A percentile compares a stretch with the other conserved stretches of the same genome.
Evolutionary conservation across 805 yeast genomes (phyloP).

Genomic region (Peterozyma toletana): DNA sequence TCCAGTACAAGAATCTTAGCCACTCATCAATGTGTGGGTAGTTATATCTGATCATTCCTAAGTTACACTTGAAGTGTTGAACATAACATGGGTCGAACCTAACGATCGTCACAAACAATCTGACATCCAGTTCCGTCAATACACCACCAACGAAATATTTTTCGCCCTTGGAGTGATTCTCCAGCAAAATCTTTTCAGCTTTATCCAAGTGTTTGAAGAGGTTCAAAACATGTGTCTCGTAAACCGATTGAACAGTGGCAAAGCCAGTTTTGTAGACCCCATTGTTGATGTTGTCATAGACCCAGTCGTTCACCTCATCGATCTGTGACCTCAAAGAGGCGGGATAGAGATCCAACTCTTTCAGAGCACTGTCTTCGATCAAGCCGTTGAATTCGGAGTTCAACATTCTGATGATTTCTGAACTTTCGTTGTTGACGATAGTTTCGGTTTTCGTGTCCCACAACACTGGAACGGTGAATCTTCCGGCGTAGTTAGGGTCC

Average conservation of each 20-base stretch:
- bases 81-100: slow-evolving; percentile 92
- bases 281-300: slow-evolving; percentile 79
- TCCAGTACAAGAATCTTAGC: slow-evolving; percentile 83
- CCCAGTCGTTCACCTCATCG: slow-evolving; percentile 75
- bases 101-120: slow-evolving; percentile 79
- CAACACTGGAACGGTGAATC: slow-evolving; percentile 88
- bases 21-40: slow-evolving; percentile 77
- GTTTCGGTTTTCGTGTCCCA: slow-evolving; percentile 83
- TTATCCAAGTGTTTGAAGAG: slow-evolving; percentile 64
- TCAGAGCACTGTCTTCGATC: slow-evolving; percentile 38
- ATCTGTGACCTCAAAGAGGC: slow-evolving; percentile 42
- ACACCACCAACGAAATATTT: slow-evolving; percentile 50
- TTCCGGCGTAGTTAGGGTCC: slow-evolving; percentile 67
- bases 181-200: slow-evolving; percentile 53
- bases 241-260: slow-evolving; percentile 76
- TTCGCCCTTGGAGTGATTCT: slow-evolving; percentile 28
- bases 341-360: slow-evolving; percentile 56
- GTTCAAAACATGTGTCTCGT: slow-evolving; percentile 57
- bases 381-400: slow-evolving; percentile 66
- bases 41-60: slow-evolving; percentile 69
- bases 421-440: slow-evolving; percentile 86
- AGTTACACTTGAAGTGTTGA: slow-evolving; percentile 92
- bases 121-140: slow-evolving; percentile 85
- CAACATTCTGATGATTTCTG: slow-evolving; percentile 82
- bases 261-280: slow-evolving; percentile 94